These are phyloP conservation scores for Syncephalastrum sp. DNA, from an alignment of 371 early-diverging fungal species.

Conservation along the genomic window DNA sequence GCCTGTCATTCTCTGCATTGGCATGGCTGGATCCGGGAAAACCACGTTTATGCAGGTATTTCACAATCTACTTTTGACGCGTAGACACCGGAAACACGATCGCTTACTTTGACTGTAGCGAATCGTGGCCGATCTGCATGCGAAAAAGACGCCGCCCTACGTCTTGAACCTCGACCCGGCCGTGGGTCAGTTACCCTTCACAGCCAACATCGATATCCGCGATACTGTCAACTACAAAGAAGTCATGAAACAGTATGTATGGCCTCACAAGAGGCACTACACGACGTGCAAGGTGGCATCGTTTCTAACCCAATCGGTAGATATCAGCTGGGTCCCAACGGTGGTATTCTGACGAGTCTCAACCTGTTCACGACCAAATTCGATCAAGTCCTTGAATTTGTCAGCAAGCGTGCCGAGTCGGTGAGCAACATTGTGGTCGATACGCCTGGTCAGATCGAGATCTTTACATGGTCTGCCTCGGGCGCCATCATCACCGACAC, in stretches of 20 bases:
- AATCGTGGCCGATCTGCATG: conserved; percentile 84
- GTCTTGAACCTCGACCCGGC: conserved; percentile 99
- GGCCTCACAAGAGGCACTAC: too few species aligned
- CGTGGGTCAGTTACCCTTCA: conserved; percentile 88
- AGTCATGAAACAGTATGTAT: conserved; percentile 93
- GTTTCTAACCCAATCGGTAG: conserved; percentile 29
- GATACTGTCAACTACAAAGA: conserved; percentile 99
- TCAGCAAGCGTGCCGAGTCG: conserved; percentile 75
- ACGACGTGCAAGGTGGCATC: neutral
- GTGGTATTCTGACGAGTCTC: conserved; percentile 95
- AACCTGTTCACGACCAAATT: conserved; percentile 98
- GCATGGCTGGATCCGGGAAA: conserved; percentile 99
- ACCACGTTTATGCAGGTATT: conserved; percentile 97
- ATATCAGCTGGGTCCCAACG: conserved; percentile 98
- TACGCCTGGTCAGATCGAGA: conserved; percentile 99
- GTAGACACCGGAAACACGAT: neutral
- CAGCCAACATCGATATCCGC: conserved; percentile 97
- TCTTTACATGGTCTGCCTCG: conserved; percentile 99
- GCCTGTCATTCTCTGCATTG: conserved; percentile 85
- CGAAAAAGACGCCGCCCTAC: conserved; percentile 78
- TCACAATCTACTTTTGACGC: conserved; percentile 1
- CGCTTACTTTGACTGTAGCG: conserved; percentile 51
- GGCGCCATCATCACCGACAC: conserved; percentile 98
- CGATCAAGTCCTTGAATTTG: conserved; percentile 88
- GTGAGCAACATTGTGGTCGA: conserved; percentile 92